Evolutionary conservation across 169 alveolate genomes (phyloP).

Genomic region (Babesia ovata): DNA sequence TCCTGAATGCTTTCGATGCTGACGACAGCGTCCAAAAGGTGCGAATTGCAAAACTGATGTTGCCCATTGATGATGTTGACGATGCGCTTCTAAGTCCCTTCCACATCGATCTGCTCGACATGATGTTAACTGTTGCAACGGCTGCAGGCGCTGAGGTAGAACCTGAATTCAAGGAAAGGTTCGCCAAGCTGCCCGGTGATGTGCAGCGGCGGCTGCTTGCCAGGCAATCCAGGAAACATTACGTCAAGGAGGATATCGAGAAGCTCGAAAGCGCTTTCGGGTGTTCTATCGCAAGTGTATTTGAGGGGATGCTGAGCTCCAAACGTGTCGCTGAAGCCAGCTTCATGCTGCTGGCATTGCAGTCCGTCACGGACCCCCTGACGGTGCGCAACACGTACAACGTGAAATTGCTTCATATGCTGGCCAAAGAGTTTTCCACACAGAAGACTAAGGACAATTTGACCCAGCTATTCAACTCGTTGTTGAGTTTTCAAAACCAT

Average conservation of each 20-base stretch:
- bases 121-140: not conserved
- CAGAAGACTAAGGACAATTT: not conserved
- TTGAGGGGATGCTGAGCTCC: constrained; percentile 12
- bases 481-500: constrained; percentile 20
- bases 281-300: constrained; percentile 7
- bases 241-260: constrained; percentile 27
- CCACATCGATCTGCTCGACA: constrained; percentile 13
- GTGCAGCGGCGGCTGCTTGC: constrained; percentile 37
- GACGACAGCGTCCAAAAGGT: constrained; percentile 27
- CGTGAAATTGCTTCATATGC: constrained; percentile 8
- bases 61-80: constrained; percentile 15
- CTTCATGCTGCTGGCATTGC: constrained; percentile 58
- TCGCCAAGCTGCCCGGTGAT: constrained; percentile 11
- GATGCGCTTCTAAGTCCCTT: constrained; percentile 14
- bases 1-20: constrained; percentile 9
- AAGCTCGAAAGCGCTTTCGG: constrained; percentile 21
- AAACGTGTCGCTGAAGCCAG: constrained; percentile 33
- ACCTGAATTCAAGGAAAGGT: not conserved
- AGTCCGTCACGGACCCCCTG: constrained; percentile 49
- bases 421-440: constrained; percentile 7
- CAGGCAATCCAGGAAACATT: constrained; percentile 28
- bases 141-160: not conserved
- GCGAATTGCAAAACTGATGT: constrained; percentile 11
- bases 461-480: constrained; percentile 4
- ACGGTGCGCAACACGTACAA: constrained; percentile 36